Conservation (phyloP, 164 flowering plant genomes). For the Liriodendron chinense region DNA sequence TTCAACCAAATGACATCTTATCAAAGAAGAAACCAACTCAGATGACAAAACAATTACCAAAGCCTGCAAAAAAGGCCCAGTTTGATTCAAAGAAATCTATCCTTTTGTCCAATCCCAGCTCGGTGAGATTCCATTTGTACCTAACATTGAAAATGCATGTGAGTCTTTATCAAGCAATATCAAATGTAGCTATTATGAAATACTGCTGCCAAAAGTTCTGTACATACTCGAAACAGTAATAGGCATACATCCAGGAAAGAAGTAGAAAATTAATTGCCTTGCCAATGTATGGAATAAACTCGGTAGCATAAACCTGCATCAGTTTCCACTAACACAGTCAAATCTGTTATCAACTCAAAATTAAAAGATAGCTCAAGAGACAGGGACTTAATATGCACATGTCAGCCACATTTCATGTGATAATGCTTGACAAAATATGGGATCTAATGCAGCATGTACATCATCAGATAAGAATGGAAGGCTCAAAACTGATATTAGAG, state of each 20-base stretch:
- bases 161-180: constrained; percentile 8
- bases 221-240: constrained; percentile 93
- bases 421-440: not conserved
- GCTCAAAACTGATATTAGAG: not conserved
- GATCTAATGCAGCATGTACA: not conserved
- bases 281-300: constrained; percentile 74
- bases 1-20: not conserved
- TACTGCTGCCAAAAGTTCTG: not conserved
- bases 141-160: constrained; percentile 26
- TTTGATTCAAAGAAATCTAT: constrained; percentile 88
- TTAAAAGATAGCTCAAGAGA: not conserved
- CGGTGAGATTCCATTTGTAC: constrained; percentile 93
- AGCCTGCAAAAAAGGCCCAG: constrained; percentile 95
- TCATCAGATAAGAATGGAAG: not conserved
- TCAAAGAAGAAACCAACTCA: not conserved
- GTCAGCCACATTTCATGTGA: not conserved
- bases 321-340: constrained; percentile 6
- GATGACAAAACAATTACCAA: constrained; percentile 48
- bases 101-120: constrained; percentile 69
- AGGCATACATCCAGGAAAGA: constrained; percentile 97
- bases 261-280: constrained; percentile 77
- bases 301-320: constrained; percentile 74
- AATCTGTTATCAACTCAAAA: not conserved
- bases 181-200: constrained; percentile 1
- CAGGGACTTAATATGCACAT: not conserved